A percentile compares a stretch with the other conserved stretches of the same genome.
Evolutionary conservation across 208 protist species (phyloP).

Genomic region (Trypanosoma mega): DNA sequence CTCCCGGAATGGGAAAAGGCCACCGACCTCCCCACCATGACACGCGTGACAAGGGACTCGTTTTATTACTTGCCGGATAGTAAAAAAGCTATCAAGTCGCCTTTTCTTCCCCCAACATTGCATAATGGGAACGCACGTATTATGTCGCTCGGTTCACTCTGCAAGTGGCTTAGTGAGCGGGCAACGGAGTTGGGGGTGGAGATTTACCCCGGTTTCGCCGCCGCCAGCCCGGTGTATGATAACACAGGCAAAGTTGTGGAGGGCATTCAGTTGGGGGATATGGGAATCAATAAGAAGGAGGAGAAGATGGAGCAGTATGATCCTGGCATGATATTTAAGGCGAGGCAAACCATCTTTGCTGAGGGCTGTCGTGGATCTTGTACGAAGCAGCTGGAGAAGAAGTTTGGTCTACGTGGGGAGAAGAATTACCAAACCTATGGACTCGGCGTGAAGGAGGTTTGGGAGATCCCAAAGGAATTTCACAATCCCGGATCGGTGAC

Average conservation of each 20-base stretch:
- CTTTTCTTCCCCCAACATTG: constrained; percentile 73
- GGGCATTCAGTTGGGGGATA: constrained; percentile 80
- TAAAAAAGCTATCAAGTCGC: constrained; percentile 44
- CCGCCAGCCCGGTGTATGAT: constrained; percentile 74
- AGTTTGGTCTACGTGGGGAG: constrained; percentile 83
- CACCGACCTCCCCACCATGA: constrained; percentile 73
- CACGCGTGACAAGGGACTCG: constrained; percentile 87
- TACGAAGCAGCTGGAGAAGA: constrained; percentile 91
- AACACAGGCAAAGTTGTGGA: constrained; percentile 43
- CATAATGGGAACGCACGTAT: constrained; percentile 97
- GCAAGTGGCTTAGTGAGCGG: constrained; percentile 93
- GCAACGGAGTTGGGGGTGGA: constrained; percentile 97
- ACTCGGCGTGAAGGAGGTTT: constrained; percentile 97
- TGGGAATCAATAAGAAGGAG: constrained; percentile 92
- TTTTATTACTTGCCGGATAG: constrained; percentile 87
- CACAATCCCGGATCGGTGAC: constrained; percentile 88
- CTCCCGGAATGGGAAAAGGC: constrained; percentile 93
- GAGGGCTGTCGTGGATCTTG: constrained; percentile 97
- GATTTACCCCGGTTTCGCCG: constrained; percentile 95
- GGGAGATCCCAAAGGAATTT: constrained; percentile 91
- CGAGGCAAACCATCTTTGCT: constrained; percentile 95
- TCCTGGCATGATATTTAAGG: constrained; percentile 95
- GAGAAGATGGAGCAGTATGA: constrained; percentile 91
- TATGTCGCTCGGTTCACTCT: constrained; percentile 91
- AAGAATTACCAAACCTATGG: constrained; percentile 94